Base-by-base conservation (phyloP, 768 basidiomycete genomes). In the Clitopilus hobsonii region DNA sequence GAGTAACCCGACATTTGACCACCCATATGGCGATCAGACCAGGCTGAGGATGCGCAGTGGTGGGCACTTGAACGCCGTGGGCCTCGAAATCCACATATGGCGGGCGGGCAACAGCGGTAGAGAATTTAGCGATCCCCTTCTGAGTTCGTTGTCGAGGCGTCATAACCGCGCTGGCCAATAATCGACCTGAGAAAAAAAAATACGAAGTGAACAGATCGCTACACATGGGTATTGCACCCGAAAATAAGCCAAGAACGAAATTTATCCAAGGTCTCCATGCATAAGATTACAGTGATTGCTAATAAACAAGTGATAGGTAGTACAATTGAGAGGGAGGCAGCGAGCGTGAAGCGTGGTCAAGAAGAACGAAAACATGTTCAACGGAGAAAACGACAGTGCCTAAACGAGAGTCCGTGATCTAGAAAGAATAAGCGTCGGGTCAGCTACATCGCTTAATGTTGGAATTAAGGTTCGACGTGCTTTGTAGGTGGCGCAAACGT, bases 401-500 rank as follows among this genome's bases (percentile, higher is more conserved):
- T 45, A 45, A 45, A 45, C 41, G 22, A 45, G 41, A 45, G 41
- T 45, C 16, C 41, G 5, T 18, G 41, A 20, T 45, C 41, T 45
- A 45, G 16, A 45, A 45, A n/a, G n/a, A n/a, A 45, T 45, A 23
- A 45, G 41, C 41, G 41, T 18, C 16, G 41, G 18, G 41, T 45
- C 41, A 45, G 41, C 41, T 45, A 45, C 41, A 45, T 45, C 41
- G 41, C 41, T 45, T 18, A 45, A 45, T 45, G 41, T 23, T 45
- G 32, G n/a, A n/a, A 36, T 36, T 36, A 51, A 6, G 22, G 41
- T 18, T 45, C 41, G 38, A 36, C 61, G 57, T 51, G 60, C 60
- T 59, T 58, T 49, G 24, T 36, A 27, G 63, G 38, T 7, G 54
- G 51, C 41, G 63, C 63, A 50, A 62, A 64, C 0, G 57, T 57